These are phyloP conservation scores for Cordyceps cicadae DNA, from an alignment of 2,329 filamentous ascomycete species.

Conservation along the genomic window DNA sequence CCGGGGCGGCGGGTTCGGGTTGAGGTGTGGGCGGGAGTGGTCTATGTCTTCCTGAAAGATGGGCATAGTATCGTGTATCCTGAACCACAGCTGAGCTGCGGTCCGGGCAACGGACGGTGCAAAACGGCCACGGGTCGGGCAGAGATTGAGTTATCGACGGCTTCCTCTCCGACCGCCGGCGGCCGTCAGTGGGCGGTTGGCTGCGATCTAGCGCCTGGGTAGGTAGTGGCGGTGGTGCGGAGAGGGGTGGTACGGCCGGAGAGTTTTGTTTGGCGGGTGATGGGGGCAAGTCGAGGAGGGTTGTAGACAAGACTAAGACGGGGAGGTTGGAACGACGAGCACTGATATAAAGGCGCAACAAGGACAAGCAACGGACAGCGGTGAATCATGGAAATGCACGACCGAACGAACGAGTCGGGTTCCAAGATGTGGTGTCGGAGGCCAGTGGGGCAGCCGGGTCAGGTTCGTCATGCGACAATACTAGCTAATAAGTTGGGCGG, in stretches of 20 bases:
- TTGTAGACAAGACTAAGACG: not conserved
- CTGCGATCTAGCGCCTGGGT: not conserved
- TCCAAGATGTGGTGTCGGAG: not conserved
- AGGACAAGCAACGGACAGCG: not conserved
- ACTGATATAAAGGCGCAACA: not conserved
- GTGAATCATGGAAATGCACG: not conserved
- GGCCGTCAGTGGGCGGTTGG: not conserved
- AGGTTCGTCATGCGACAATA: constrained; percentile 10
- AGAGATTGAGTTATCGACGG: not conserved
- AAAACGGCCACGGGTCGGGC: constrained; percentile 11
- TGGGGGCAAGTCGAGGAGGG: not conserved
- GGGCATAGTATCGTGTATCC: constrained; percentile 38
- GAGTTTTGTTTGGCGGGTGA: not conserved
- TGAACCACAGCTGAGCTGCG: constrained; percentile 28
- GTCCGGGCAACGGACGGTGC: constrained; percentile 11
- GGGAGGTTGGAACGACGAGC: not conserved
- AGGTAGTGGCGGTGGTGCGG: not conserved
- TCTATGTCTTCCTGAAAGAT: constrained; percentile 48
- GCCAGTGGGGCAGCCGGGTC: constrained; percentile 2
- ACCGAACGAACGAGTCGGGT: constrained; percentile 1
- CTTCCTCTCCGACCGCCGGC: not conserved
- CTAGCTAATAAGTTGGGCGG: not conserved
- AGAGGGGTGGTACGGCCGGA: not conserved
- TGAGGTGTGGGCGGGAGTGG: constrained; percentile 21
- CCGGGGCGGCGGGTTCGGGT: constrained; percentile 12